These are phyloP conservation scores for Euphorbia lathyris DNA, from an alignment of 345 rosid genomes.

Conservation along the genomic window DNA sequence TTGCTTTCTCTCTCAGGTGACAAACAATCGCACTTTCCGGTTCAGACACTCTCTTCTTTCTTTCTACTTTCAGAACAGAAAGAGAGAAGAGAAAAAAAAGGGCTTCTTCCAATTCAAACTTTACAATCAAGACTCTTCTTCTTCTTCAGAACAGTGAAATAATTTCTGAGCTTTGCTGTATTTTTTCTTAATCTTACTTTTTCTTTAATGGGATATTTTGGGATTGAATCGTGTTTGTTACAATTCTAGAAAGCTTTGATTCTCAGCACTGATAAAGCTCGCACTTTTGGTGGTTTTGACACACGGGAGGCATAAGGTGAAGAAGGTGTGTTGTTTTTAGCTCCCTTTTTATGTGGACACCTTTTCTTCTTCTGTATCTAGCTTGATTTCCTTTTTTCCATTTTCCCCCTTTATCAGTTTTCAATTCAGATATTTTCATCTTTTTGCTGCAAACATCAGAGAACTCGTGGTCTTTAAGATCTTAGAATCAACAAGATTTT, in stretches of 20 bases:
- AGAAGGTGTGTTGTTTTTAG: conserved; percentile 16
- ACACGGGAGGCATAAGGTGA: conserved; percentile 21
- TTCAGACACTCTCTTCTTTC: not conserved
- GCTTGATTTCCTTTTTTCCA: not conserved
- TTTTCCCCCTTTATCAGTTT: not conserved
- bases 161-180: not conserved
- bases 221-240: not conserved
- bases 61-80: too few relatives aligned
- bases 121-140: not conserved
- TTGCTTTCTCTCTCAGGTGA: too few relatives aligned
- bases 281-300: conserved; percentile 6
- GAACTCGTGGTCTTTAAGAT: conserved; percentile 20
- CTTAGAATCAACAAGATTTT: conserved; percentile 20
- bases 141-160: not conserved
- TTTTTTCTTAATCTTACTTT: not conserved
- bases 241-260: not conserved
- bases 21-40: not conserved
- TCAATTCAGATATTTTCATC: not conserved
- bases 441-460: not conserved
- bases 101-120: too few relatives aligned
- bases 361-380: not conserved
- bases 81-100: too few relatives aligned
- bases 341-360: conserved; percentile 2
- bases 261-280: conserved; percentile 6
- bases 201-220: not conserved